Evolutionary conservation across 2,329 filamentous ascomycete species (phyloP).

Genomic region (Scedosporium minutisporum): DNA sequence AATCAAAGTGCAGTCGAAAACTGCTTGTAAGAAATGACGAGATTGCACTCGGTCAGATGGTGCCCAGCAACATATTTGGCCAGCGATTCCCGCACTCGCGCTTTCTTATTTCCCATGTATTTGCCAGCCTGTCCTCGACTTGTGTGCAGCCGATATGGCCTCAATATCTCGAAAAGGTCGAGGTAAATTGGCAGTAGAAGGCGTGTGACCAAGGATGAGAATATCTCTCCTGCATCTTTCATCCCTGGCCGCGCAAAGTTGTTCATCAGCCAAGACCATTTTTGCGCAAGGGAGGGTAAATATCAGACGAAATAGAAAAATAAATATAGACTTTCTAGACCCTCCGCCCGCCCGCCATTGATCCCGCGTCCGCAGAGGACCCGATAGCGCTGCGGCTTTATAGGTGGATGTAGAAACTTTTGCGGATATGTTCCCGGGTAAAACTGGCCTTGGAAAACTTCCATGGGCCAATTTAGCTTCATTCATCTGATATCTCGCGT

Average conservation of each 20-base stretch:
- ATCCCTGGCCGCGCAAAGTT: not conserved
- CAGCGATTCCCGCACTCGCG: too few relatives aligned
- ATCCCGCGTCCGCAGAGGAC: too few relatives aligned
- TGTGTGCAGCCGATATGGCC: not conserved
- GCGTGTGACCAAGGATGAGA: too few relatives aligned
- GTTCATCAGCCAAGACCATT: not conserved
- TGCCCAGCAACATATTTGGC: too few relatives aligned
- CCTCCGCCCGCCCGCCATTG: not conserved
- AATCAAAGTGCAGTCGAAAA: too few relatives aligned
- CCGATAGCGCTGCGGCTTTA: too few relatives aligned
- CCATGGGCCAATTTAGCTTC: not conserved
- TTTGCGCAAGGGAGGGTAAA: not conserved
- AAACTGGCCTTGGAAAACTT: not conserved
- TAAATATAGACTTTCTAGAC: not conserved
- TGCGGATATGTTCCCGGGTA: not conserved
- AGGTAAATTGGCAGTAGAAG: too few relatives aligned
- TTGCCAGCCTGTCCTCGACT: not conserved
- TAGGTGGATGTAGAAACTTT: too few relatives aligned
- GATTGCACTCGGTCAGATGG: too few relatives aligned
- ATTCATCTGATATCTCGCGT: not conserved
- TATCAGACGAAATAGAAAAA: slow-evolving; percentile 1
- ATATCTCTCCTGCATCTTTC: too few relatives aligned
- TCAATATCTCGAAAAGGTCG: not conserved
- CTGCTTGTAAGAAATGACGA: too few relatives aligned
- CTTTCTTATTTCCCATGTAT: not conserved